These are phyloP conservation scores for Paramecium biaurelia DNA, from an alignment of 73 alveolate species.

Conservation along the genomic window DNA sequence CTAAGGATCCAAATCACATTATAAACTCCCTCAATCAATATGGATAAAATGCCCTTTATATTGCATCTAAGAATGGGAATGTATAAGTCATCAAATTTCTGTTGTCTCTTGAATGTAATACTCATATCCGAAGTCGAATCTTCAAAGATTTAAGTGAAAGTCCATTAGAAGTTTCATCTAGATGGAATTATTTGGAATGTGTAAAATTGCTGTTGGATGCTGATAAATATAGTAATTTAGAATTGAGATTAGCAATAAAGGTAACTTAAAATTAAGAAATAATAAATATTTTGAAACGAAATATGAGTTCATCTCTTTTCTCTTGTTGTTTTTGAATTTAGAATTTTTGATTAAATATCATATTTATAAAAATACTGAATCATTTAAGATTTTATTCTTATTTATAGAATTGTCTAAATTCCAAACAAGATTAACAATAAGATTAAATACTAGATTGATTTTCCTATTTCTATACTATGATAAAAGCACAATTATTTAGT, in stretches of 20 bases:
- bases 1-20: not conserved
- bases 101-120: not conserved
- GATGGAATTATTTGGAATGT: slow-evolving; percentile 40
- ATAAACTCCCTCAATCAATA: not conserved
- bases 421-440: not conserved
- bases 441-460: not conserved
- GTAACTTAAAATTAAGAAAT: not conserved
- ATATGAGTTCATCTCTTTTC: slow-evolving; percentile 1
- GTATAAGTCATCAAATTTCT: not conserved
- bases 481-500: not conserved
- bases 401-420: not conserved
- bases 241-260: not conserved
- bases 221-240: not conserved
- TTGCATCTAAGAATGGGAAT: slow-evolving; percentile 16
- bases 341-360: not conserved
- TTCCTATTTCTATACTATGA: not conserved
- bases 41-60: slow-evolving; percentile 32
- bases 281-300: not conserved
- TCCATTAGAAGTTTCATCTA: not conserved
- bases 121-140: not conserved
- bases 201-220: not conserved
- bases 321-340: not conserved
- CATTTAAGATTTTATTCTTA: not conserved
- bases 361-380: not conserved
- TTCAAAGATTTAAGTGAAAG: not conserved